Percentiles rank a stretch among this genome's conserved stretches.
These are phyloP conservation scores for Chlorella variabilis DNA, from an alignment of 163 green algal genomes.

Conservation along the genomic window DNA sequence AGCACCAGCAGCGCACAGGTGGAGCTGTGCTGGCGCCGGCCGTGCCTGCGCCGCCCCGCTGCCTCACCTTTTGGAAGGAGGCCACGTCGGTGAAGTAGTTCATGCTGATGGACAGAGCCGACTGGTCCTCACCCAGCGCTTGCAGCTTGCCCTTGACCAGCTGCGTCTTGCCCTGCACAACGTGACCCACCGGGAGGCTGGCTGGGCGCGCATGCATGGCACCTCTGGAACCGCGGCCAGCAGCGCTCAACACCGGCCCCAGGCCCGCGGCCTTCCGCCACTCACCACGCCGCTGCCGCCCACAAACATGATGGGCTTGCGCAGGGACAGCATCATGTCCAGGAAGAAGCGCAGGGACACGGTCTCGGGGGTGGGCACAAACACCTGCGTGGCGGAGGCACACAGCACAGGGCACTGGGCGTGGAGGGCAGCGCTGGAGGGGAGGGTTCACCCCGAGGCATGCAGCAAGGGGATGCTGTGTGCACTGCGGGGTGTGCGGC, in stretches of 20 bases:
- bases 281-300: conserved; percentile 63
- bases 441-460: too few relatives aligned
- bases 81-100: conserved; percentile 92
- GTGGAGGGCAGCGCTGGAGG: too few relatives aligned
- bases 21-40: too few relatives aligned
- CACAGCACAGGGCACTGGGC: too few relatives aligned
- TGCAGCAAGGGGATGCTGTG: too few relatives aligned
- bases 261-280: not conserved
- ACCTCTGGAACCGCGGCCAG: too few relatives aligned
- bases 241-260: too few relatives aligned
- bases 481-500: too few relatives aligned
- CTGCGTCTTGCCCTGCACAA: conserved; percentile 74
- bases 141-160: conserved; percentile 83
- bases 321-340: conserved; percentile 72
- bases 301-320: conserved; percentile 94
- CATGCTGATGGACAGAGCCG: conserved; percentile 80
- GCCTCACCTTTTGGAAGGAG: conserved; percentile 82
- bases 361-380: conserved; percentile 89
- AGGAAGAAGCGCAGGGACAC: conserved; percentile 85
- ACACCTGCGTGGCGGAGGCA: conserved; percentile 56
- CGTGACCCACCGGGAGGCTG: too few relatives aligned
- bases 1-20: too few relatives aligned
- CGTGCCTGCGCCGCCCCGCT: too few relatives aligned
- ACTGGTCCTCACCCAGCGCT: conserved; percentile 85
- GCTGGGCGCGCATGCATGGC: too few relatives aligned